Base-by-base conservation (phyloP, 2,329 filamentous ascomycete genomes). In the Didymella pomorum region DNA sequence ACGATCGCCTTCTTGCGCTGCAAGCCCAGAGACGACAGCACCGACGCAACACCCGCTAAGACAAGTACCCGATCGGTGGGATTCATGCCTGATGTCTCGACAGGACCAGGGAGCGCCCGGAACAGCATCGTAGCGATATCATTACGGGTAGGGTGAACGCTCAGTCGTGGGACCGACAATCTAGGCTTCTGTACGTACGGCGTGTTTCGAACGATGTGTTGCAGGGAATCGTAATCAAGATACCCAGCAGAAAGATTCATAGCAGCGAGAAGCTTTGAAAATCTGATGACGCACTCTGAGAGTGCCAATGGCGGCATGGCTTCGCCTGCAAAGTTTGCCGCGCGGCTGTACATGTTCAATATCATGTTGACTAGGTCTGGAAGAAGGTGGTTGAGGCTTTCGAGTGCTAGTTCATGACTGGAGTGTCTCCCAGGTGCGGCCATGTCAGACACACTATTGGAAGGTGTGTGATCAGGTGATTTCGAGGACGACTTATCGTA, bases 1-100 rank as follows among this genome's bases (percentile, higher is more conserved):
- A 97, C 87, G 79, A 98, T 90, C 4, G 91, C 93, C 76, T 96
- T 96, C 79, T 97, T 98, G 56, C 95, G 86, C 58, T 93, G 87
- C 60, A 94, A 86, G 1, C 91, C 92, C 8, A 99, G 78, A 6
- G 86, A 83, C 0, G 92, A 90, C 10, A 97, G 81, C n/a, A 96
- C 87, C n/a, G 90, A 88, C 8, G 92, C 89, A 64, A 98, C 92
- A 12, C 93, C 94, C 65, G 92, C 89, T 16, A 97, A 81, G 33
- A 97, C 89, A 10, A 90, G 87, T 11, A 91, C 87, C 21, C 90
- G 85, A 76, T 97, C 93, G 10, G 88, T 87, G 4, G 89, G 86
- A 2, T 89, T 89, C 51, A 96, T 80, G 0, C 88, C 84, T 7
- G 86, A 82, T 16, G 75, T 67, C 23, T 82, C 79, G 4, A 85